phyloP scores from a whole-genome alignment of 805 yeast genomes.

The Candida silvicultrix region DNA sequence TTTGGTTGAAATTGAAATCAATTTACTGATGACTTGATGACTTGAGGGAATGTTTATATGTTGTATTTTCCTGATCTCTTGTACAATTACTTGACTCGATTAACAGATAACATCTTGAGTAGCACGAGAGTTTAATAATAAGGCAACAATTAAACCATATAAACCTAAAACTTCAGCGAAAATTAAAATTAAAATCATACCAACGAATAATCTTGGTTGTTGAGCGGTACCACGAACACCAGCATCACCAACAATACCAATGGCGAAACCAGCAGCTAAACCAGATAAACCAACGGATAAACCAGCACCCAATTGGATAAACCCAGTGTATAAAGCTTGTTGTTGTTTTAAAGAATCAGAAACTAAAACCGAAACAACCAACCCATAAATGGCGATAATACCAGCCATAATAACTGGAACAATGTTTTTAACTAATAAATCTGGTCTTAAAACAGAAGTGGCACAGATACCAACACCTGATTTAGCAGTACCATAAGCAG shows the following conservation, averaged over 20 bases:
- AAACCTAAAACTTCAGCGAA: constrained; percentile 98
- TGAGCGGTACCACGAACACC: constrained; percentile 99
- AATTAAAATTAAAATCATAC: constrained; percentile 97
- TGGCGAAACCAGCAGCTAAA: constrained; percentile 97
- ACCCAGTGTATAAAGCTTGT: constrained; percentile 94
- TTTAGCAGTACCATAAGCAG: constrained; percentile 98
- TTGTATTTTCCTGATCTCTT: neutral
- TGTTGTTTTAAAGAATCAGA: constrained; percentile 83
- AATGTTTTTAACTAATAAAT: constrained; percentile 83
- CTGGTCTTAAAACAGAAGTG: constrained; percentile 96
- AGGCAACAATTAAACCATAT: constrained; percentile 96
- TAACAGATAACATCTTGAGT: constrained; percentile 85
- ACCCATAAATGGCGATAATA: constrained; percentile 97
- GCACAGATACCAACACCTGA: constrained; percentile 99
- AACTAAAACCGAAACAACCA: constrained; percentile 92
- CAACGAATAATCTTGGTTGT: constrained; percentile 97
- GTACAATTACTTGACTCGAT: constrained; percentile 9
- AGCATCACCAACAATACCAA: constrained; percentile 99
- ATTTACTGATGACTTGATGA: too few relatives aligned
- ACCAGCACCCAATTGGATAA: constrained; percentile 98
- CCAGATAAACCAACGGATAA: constrained; percentile 95
- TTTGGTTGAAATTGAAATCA: too few relatives aligned
- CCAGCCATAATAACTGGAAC: constrained; percentile 99
- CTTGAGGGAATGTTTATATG: neutral
- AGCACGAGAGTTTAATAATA: constrained; percentile 96